Evolutionary conservation across 2,329 filamentous ascomycete genomes (phyloP), one percentile per base, ranked within the genome.

Genomic region (Talaromyces sp.): DNA sequence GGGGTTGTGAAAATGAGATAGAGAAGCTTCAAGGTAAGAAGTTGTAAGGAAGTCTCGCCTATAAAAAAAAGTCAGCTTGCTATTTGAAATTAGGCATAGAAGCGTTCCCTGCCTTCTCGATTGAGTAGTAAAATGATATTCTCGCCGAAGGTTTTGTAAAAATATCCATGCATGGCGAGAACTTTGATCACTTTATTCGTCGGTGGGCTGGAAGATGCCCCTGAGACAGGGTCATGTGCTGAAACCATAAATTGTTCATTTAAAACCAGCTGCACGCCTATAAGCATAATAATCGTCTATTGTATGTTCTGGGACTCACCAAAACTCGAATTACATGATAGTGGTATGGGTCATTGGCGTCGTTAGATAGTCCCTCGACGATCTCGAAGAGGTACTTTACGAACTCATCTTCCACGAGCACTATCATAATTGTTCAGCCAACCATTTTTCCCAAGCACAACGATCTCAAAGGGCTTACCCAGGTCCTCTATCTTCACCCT

Each of bases 161-260:
- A 82, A 56, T 87, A 85, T 3, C 94, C 94, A 70, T 95, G 84
- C 28, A 90, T 82, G 59, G 92, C 94, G 51, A 99, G 83, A 44
- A 93, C 84, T 74, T 98, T 98, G 75, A 99, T 89, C 56, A 99
- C 92, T 67, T 93, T 88, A 72, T 99, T 99, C 4, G 95, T 98
- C 61, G 96, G 77, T 4, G 85, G 84, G 28, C 80, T 73, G 61
- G 61, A 65, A 10, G 71, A 67, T 52, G 66, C 72, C 67, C 69
- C 73, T 67, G 69, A 75, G 67, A 70, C 65, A 52, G 79, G 74
- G 82, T 85, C 63, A 83, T 90, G 68, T 81, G 84, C 81, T 30
- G 83, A 84, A 60, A 98, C 88, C 90, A 99, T 96, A 76, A 97
- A 99, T 76, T 99, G 95, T 76, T 99, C 95, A 76, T 99, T 99